Percentiles rank a stretch among this genome's conserved stretches.
Evolutionary conservation across 1,139 yeast species (phyloP).

Genomic region (Yamadazyma trypodendri): DNA sequence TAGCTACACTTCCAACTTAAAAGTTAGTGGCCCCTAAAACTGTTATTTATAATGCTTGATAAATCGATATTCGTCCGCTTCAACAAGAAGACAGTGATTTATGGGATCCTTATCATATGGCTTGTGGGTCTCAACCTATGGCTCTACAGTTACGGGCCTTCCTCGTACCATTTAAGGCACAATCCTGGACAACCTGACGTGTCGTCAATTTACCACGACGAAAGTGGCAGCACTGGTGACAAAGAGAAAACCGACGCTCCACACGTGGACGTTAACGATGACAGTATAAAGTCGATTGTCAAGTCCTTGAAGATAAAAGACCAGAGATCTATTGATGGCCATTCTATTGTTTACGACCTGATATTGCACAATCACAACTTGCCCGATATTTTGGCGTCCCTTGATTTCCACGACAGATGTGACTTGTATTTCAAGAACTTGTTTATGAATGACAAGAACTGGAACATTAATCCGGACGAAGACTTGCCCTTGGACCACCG

Average conservation of each 20-base stretch:
- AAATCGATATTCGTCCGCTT: conserved; percentile 2
- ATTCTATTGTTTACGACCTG: conserved; percentile 22
- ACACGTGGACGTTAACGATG: conserved; percentile 4
- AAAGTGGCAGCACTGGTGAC: conserved; percentile 8
- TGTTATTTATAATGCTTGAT: no score
- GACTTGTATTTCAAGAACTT: conserved; percentile 31
- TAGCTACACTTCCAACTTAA: no score
- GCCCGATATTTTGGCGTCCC: conserved; percentile 18
- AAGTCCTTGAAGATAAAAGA: conserved; percentile 17
- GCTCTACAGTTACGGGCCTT: conserved; percentile 12
- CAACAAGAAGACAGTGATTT: conserved; percentile 8
- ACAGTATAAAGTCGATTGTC: conserved; percentile 8
- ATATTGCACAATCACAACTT: conserved; percentile 25
- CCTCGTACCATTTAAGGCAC: background rate
- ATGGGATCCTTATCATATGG: conserved; percentile 13
- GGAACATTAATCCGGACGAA: conserved; percentile 27
- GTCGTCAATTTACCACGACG: conserved; percentile 14
- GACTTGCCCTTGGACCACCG: conserved; percentile 22
- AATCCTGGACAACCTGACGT: background rate
- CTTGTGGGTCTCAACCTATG: conserved; percentile 12
- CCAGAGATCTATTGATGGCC: conserved; percentile 18
- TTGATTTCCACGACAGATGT: conserved; percentile 26
- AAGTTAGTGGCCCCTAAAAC: no score
- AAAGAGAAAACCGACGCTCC: conserved; percentile 1
- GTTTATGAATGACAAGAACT: conserved; percentile 22